Evolutionary conservation across 805 yeast genomes (phyloP).

Genomic region (Jamesozyma spencerorum): DNA sequence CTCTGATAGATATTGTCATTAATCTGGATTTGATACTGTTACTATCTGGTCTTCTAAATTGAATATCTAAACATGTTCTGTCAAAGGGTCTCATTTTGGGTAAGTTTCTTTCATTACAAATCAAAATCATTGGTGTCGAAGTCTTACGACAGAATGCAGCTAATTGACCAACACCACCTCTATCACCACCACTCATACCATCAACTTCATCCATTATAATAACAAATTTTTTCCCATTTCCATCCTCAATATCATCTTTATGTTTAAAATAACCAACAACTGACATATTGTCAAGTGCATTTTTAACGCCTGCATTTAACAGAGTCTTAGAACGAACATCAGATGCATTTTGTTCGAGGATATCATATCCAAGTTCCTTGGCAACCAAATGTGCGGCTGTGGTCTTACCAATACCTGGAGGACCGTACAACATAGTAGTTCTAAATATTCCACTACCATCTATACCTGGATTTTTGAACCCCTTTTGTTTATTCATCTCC

Average conservation of each 20-base stretch:
- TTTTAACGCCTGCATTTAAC: slow-evolving; percentile 57
- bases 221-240: slow-evolving; percentile 53
- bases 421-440: slow-evolving; percentile 80
- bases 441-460: slow-evolving; percentile 65
- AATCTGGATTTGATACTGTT: slow-evolving; percentile 71
- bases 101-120: slow-evolving; percentile 84
- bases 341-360: slow-evolving; percentile 72
- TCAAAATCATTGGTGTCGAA: slow-evolving; percentile 79
- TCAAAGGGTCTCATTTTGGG: slow-evolving; percentile 98
- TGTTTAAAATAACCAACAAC: slow-evolving; percentile 64
- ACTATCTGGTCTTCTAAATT: slow-evolving; percentile 84
- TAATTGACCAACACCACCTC: slow-evolving; percentile 95
- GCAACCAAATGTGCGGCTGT: slow-evolving; percentile 75
- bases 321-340: slow-evolving; percentile 84
- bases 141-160: slow-evolving; percentile 81
- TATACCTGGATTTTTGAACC: slow-evolving; percentile 47
- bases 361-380: slow-evolving; percentile 57
- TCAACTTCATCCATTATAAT: slow-evolving; percentile 98
- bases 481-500: slow-evolving; percentile 48
- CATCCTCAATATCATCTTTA: slow-evolving; percentile 18
- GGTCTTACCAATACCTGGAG: slow-evolving; percentile 82
- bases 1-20: slow-evolving; percentile 84
- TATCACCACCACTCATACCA: slow-evolving; percentile 98
- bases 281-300: slow-evolving; percentile 71
- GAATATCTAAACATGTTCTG: slow-evolving; percentile 64